These are phyloP conservation scores for Quercus rubra DNA, from an alignment of 306 rosid genomes.

Conservation along the genomic window DNA sequence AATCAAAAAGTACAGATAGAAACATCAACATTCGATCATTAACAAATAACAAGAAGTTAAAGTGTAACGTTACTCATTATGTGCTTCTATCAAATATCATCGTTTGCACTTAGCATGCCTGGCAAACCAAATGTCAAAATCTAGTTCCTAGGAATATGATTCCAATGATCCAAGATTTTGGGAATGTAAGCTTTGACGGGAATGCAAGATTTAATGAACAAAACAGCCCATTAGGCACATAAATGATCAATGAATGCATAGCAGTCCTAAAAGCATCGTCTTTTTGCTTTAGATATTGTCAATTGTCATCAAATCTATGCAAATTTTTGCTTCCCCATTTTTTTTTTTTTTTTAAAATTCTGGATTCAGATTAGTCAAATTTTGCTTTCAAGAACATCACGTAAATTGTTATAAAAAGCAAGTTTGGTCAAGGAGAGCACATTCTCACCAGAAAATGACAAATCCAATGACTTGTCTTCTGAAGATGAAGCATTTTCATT, in stretches of 20 bases:
- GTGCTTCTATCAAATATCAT: no score
- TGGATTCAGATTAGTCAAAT: not conserved
- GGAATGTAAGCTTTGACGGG: no score
- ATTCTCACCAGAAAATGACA: slow-evolving; percentile 41
- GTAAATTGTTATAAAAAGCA: not conserved
- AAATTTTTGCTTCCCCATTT: no score
- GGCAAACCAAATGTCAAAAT: no score
- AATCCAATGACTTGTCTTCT: slow-evolving; percentile 48
- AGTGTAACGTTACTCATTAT: not conserved
- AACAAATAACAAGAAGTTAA: not conserved
- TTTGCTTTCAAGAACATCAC: not conserved
- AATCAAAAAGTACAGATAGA: not conserved
- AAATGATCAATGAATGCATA: not conserved
- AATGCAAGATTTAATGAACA: no score
- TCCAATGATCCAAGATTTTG: no score
- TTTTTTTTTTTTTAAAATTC: no score
- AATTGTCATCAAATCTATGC: no score
- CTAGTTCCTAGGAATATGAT: no score
- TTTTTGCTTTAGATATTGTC: no score
- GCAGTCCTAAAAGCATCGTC: not conserved
- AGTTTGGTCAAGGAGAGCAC: not conserved
- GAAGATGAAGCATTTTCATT: slow-evolving; percentile 39
- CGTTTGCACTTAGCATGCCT: no score
- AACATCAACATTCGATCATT: not conserved
- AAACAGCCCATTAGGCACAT: not conserved